Evolutionary conservation across 75 land plant species (phyloP), one percentile per base, ranked within the genome.

Genomic region (Picea glauca): DNA sequence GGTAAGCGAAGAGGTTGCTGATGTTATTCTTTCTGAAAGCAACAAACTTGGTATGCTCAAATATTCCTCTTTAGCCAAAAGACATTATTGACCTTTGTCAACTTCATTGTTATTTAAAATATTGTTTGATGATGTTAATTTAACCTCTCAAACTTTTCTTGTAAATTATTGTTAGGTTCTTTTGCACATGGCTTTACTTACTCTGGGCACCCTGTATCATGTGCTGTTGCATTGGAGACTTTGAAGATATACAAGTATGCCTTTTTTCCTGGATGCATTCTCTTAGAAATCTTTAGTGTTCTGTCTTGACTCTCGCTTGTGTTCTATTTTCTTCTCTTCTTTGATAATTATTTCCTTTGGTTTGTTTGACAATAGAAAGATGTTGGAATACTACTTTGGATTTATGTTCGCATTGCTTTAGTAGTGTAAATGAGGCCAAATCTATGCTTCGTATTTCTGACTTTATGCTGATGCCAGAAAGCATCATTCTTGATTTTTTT

Each of bases 141-240:
- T 30, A 30, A 15, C 33, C 35, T 75, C 35, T 75, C 20, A 75
- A 31, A 43, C 2, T 57, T 75, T 75, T 31, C 76, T 77, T 58
- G 26, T 33, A 57, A 61, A 26, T 76, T 8, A 21, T 50, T 75
- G 63, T 26, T 77, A 96, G 99, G 99, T 79, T 66, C 86, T 56
- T 94, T 97, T 83, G 83, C 91, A 76, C 99, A 97, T 86, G 99
- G 99, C 60, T 97, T 95, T 78, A 97, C 98, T 21, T 93, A 93
- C 77, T 93, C 95, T 62, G 99, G 99, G 15, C 99, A 97, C 82
- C 99, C 99, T 75, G 98, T 93, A 17, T 62, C 99, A 12, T 95
- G 96, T 90, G 98, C 99, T 57, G 99, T 97, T 83, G 98, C 98
- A 60, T 81, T 95, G 79, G 99, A 97, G 80, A 80, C 96, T 58